phyloP scores from a whole-genome alignment of 2,329 filamentous ascomycete genomes.

The Exserohilum rostratum region DNA sequence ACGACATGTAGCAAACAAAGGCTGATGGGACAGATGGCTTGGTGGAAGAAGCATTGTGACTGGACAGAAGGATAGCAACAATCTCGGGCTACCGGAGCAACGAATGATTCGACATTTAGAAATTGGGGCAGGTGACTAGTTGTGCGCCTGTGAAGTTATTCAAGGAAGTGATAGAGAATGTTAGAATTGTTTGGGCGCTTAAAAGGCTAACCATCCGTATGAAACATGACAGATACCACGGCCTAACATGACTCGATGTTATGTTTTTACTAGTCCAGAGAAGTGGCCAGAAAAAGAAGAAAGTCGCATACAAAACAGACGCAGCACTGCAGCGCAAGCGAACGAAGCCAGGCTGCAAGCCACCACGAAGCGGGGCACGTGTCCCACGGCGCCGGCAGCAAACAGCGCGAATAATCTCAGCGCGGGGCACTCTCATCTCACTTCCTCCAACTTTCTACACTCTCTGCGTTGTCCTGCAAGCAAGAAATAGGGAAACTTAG shows the following conservation, averaged over 20 bases:
- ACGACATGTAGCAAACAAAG: not conserved
- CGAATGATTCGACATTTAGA: not conserved
- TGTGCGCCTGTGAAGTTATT: not conserved
- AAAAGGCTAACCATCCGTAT: too few species aligned
- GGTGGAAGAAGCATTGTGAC: not conserved
- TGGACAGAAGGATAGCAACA: not conserved
- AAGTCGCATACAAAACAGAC: too few species aligned
- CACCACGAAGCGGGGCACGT: not conserved
- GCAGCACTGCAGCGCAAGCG: not conserved
- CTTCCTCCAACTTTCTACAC: not conserved
- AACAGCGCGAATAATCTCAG: not conserved
- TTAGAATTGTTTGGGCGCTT: too few species aligned
- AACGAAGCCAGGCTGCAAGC: not conserved
- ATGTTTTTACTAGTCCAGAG: too few species aligned
- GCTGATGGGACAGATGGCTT: not conserved
- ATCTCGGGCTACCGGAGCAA: not conserved
- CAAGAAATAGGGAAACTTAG: not conserved
- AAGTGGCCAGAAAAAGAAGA: too few species aligned
- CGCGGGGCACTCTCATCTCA: not conserved
- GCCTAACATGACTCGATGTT: too few species aligned
- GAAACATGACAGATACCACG: too few species aligned
- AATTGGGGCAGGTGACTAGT: not conserved
- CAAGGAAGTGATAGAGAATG: not conserved
- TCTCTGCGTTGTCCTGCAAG: not conserved
- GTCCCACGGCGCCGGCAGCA: not conserved